Base-by-base conservation (phyloP, 257 asterid genomes). In the Schizonepeta tenuifolia region DNA sequence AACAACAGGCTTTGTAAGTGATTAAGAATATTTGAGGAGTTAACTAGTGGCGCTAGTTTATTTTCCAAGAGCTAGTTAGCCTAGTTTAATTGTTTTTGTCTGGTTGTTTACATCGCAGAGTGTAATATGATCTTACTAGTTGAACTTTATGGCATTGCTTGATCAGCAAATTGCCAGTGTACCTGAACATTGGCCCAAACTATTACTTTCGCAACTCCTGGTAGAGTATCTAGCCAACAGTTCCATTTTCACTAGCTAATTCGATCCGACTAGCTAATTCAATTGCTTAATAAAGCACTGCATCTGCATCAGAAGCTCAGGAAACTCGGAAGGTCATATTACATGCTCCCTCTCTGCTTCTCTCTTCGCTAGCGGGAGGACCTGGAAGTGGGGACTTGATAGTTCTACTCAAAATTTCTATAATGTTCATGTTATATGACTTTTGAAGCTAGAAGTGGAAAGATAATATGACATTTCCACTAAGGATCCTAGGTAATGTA, bases 31-130 rank as follows among this genome's bases (percentile, higher is more conserved):
- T 60, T 38, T 26, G 46, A 64, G 67, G 51, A 46, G 43, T 46
- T 60, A 21, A 28, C 40, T 21, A 54, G 43, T 21, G 33, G 13
- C 59, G 21, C 28, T 0, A 64, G 14, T 49, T 60, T 40, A 26
- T 55, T 26, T 56, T n/a, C 56, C 70, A 24, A 55, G 35, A 54
- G 56, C 56, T 77, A 12, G n/a, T n/a, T n/a, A n/a, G n/a, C n/a
- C n/a, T n/a, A n/a, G 55, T 77, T 63, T 24, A 49, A 14, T 21
- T n/a, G n/a, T 26, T 22, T 61, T 59, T 22, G 9, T 28, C 41
- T 53, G 38, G 59, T 64, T 66, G 22, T 51, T 41, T 28, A 18
- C 66, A 26, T 56, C 20, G 24, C 35, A 18, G 20, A 54, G 59
- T 53, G 35, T 63, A 13, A 53, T 33, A 36, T 53, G 36, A 46